phyloP scores from a whole-genome alignment of 2,329 filamentous ascomycete species.

The Penicillium sp. region DNA sequence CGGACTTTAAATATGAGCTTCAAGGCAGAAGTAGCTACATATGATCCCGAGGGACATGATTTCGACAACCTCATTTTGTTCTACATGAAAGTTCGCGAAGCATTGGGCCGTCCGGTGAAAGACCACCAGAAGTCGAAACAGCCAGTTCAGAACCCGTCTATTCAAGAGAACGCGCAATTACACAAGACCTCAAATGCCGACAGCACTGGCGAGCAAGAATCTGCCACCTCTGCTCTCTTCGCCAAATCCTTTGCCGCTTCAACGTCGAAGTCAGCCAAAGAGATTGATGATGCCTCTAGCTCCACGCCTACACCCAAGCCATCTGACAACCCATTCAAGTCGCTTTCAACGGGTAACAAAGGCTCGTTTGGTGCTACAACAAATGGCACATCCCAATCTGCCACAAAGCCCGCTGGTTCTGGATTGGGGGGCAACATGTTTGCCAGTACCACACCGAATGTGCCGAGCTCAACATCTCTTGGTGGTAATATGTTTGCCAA shows the following conservation, averaged over 20 bases:
- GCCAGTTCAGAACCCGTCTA: not conserved
- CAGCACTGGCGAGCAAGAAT: constrained; percentile 5
- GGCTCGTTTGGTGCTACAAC: not conserved
- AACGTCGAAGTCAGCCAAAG: not conserved
- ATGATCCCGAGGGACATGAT: constrained; percentile 30
- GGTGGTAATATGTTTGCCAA: constrained; percentile 6
- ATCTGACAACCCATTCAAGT: constrained; percentile 1
- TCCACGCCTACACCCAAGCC: not conserved
- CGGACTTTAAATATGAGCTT: constrained; percentile 34
- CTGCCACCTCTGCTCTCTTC: constrained; percentile 17
- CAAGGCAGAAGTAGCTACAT: constrained; percentile 27
- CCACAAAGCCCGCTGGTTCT: not conserved
- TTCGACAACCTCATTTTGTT: constrained; percentile 35
- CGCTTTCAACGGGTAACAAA: not conserved
- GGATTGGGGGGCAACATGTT: not conserved
- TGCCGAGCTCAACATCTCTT: not conserved
- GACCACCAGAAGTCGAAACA: not conserved
- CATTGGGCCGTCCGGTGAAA: constrained; percentile 32
- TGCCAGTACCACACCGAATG: not conserved
- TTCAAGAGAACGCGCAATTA: not conserved
- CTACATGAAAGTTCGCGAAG: constrained; percentile 37
- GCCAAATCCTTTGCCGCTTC: constrained; percentile 18
- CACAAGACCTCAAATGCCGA: not conserved
- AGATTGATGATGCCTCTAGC: not conserved
- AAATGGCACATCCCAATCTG: not conserved